Evolutionary conservation across 768 basidiomycete species (phyloP), one percentile per base, ranked within the genome.

Genomic region (Inosperma sp.): DNA sequence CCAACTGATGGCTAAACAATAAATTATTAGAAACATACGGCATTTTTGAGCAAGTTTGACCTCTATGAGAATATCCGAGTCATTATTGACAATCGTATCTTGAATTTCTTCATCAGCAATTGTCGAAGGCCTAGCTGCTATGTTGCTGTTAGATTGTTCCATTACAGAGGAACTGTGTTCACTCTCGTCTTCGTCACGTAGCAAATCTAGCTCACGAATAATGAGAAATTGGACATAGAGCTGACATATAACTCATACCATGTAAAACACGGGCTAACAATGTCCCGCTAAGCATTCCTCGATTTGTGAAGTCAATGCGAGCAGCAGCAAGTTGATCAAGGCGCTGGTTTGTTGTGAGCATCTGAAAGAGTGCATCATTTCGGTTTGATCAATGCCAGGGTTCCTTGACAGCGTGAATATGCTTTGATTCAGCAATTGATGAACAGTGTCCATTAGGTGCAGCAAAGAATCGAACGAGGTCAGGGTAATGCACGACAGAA

Each of bases 351-450:
- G 60, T 67, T 5, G 56, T 44, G 16, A 72, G 61, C 63, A 72
- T 72, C 48, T 72, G 68, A 1, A 55, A 56, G 2, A 73, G 58
- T 1, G 70, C 60, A 3, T 69, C 45, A 45, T 59, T 57, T 0
- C 48, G 55, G 50, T 55, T 71, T 8, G 67, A 70, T 2, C 62
- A 59, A 3, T 62, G 52, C 63, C 64, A 72, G 0, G 68, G 71
- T 19, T 66, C 49, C 53, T 72, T 72, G 25, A 70, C 62, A 22
- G 65, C 68, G 10, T 50, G 56, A 33, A 66, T 68, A 41, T 69
- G 68, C 40, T 60, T 64, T 3, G 64, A 65, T 48, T 69, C 68
- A 3, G 65, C 67, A 10, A 68, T 63, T 1, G 65, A 69, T 0
- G 68, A 65, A 46, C 66, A 67, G 1, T 61, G 49, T 1, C 66